phyloP scores from a whole-genome alignment of 2,329 filamentous ascomycete species.

The Parastagonospora avenae region DNA sequence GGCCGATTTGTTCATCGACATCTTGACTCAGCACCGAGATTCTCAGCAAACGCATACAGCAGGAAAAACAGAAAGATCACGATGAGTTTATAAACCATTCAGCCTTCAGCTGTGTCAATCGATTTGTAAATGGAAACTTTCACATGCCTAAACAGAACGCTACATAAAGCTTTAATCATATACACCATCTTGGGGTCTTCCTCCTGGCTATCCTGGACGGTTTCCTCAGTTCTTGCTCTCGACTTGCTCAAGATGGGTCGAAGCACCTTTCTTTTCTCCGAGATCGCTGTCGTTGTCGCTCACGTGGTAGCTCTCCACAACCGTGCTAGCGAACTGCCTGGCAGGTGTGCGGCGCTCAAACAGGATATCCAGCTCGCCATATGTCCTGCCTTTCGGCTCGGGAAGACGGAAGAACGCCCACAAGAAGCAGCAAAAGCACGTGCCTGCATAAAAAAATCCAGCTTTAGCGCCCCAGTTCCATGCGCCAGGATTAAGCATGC shows the following conservation, averaged over 20 bases:
- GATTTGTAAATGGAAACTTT: too few relatives aligned
- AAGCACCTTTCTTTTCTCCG: slow-evolving; percentile 29
- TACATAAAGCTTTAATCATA: neutral
- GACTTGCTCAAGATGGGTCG: slow-evolving; percentile 34
- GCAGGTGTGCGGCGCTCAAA: slow-evolving; percentile 64
- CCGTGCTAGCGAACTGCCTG: slow-evolving; percentile 35
- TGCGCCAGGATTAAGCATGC: slow-evolving; percentile 43
- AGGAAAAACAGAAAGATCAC: too few relatives aligned
- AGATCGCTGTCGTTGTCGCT: slow-evolving; percentile 24
- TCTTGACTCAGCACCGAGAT: too few relatives aligned
- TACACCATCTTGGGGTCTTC: neutral
- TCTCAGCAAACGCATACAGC: too few relatives aligned
- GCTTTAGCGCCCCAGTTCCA: slow-evolving; percentile 76
- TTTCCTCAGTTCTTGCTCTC: slow-evolving; percentile 13
- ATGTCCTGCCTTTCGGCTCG: slow-evolving; percentile 78
- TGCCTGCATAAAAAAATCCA: slow-evolving; percentile 85
- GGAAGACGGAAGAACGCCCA: slow-evolving; percentile 82
- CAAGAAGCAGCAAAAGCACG: slow-evolving; percentile 77
- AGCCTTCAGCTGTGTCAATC: too few relatives aligned
- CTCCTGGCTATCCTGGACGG: neutral
- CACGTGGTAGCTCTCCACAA: slow-evolving; percentile 31
- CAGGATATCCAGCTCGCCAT: slow-evolving; percentile 82
- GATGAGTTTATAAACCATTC: too few relatives aligned
- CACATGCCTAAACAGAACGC: neutral
- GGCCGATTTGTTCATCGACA: too few relatives aligned